These are phyloP conservation scores for Quercus rubra DNA, from an alignment of 306 rosid species.

Conservation along the genomic window DNA sequence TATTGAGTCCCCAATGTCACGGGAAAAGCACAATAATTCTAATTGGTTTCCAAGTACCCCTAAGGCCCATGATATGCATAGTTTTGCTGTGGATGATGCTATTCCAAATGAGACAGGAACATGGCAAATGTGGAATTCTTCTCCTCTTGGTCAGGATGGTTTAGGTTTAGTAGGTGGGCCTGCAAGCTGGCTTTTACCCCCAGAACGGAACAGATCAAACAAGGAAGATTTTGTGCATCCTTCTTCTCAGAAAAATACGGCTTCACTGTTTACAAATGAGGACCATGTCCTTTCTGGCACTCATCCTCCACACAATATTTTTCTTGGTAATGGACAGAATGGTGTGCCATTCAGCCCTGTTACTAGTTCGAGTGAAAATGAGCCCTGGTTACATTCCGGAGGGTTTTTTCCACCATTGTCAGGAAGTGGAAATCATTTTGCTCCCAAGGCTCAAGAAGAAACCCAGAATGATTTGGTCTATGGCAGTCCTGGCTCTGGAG, in stretches of 20 bases:
- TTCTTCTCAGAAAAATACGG: slow-evolving; percentile 70
- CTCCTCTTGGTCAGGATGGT: slow-evolving; percentile 93
- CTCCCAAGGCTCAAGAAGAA: slow-evolving; percentile 55
- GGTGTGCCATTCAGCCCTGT: slow-evolving; percentile 64
- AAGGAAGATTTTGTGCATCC: slow-evolving; percentile 70
- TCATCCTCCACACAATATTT: slow-evolving; percentile 61
- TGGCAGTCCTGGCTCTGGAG: slow-evolving; percentile 62
- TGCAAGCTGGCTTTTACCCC: slow-evolving; percentile 72
- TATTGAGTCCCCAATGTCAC: slow-evolving; percentile 86
- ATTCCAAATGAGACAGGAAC: slow-evolving; percentile 67
- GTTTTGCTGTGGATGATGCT: slow-evolving; percentile 47
- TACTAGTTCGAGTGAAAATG: slow-evolving; percentile 53
- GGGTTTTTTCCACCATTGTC: slow-evolving; percentile 72
- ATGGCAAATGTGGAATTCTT: slow-evolving; percentile 96
- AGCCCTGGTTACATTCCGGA: slow-evolving; percentile 69
- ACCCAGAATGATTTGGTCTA: slow-evolving; percentile 59
- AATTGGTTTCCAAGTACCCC: slow-evolving; percentile 49
- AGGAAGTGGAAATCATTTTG: slow-evolving; percentile 37
- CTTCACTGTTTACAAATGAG: slow-evolving; percentile 74
- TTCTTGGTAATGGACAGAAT: slow-evolving; percentile 72
- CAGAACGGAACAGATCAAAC: slow-evolving; percentile 56
- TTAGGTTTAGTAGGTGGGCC: slow-evolving; percentile 82
- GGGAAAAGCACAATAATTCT: slow-evolving; percentile 69
- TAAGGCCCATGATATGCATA: slow-evolving; percentile 44
- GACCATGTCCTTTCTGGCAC: slow-evolving; percentile 56